phyloP scores from a whole-genome alignment of 202 grass and related monocot species.

The Panicum virgatum region DNA sequence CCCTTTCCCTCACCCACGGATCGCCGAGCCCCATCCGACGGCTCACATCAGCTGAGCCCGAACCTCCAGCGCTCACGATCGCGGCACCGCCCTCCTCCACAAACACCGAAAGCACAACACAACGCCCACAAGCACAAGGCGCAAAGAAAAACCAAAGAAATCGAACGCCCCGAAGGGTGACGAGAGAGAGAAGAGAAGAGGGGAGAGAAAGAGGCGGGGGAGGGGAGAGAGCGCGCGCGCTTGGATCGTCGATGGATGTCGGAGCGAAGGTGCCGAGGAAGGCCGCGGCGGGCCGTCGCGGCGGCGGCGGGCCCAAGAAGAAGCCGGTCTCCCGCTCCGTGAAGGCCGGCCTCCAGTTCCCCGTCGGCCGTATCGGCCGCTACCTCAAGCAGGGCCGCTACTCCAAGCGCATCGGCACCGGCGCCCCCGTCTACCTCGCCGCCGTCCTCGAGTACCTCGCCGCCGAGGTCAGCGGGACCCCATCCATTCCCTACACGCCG shows the following conservation, averaged over 20 bases:
- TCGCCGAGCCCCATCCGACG: conserved; percentile 40
- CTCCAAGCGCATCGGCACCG: conserved; percentile 59
- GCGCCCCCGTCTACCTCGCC: conserved; percentile 88
- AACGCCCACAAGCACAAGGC: conserved; percentile 20
- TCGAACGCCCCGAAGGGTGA: conserved; percentile 18
- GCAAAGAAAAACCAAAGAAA: conserved; percentile 20
- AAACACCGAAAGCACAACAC: conserved; percentile 50
- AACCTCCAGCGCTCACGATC: conserved; percentile 20
- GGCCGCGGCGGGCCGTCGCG: conserved; percentile 50
- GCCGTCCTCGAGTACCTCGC: conserved; percentile 94
- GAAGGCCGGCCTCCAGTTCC: conserved; percentile 87
- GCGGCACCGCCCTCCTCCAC: conserved; percentile 5
- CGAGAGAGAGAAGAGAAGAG: background rate
- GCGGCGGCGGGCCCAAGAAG: conserved; percentile 72
- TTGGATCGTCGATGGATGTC: conserved; percentile 54
- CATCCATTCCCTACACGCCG: background rate
- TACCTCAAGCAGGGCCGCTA: conserved; percentile 86
- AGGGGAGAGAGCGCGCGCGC: background rate
- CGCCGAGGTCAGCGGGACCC: conserved; percentile 57
- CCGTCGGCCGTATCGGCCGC: conserved; percentile 80
- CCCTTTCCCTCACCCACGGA: conserved; percentile 30
- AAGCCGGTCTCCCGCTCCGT: conserved; percentile 80
- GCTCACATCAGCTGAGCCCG: background rate
- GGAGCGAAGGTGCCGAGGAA: conserved; percentile 58
- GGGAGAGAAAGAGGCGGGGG: background rate